These are phyloP conservation scores for Picochlorum sp. DNA, from an alignment of 139 green algal genomes.

Conservation along the genomic window DNA sequence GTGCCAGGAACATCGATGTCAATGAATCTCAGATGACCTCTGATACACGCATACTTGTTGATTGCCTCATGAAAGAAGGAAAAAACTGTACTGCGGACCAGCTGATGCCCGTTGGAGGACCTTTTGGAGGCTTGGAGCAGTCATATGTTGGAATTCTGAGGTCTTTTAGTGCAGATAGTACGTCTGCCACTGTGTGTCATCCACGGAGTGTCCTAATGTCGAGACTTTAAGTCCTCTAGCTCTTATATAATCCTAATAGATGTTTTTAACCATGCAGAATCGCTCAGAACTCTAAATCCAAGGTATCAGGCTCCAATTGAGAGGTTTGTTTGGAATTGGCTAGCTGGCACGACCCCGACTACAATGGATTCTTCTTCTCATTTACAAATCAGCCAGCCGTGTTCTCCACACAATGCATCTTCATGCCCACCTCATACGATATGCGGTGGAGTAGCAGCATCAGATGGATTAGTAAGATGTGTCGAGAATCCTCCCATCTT, in stretches of 20 bases:
- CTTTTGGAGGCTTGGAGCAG: conserved; percentile 1
- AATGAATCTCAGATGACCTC: too few relatives aligned
- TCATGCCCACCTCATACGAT: conserved; percentile 2
- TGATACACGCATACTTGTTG: too few relatives aligned
- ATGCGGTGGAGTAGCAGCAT: conserved; percentile 5
- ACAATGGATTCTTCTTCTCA: not conserved
- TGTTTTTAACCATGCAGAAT: conserved; percentile 35
- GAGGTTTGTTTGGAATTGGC: conserved; percentile 42
- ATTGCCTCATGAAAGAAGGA: too few relatives aligned
- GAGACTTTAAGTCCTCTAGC: too few relatives aligned
- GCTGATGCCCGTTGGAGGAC: not conserved
- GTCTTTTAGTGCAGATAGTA: conserved; percentile 32
- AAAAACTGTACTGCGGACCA: too few relatives aligned
- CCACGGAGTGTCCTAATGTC: not conserved
- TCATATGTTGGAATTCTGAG: conserved; percentile 21
- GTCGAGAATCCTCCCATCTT: conserved; percentile 34
- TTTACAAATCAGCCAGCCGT: not conserved
- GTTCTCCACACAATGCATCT: conserved; percentile 3
- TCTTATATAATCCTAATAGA: too few relatives aligned
- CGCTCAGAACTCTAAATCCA: conserved; percentile 25
- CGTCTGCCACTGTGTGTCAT: conserved; percentile 25
- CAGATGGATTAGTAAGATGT: conserved; percentile 29
- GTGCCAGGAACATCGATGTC: too few relatives aligned
- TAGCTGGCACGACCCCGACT: conserved; percentile 13
- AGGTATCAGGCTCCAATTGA: conserved; percentile 3